phyloP scores from a whole-genome alignment of 108 stramenopile species.

The Fragilariopsis cylindrus region DNA sequence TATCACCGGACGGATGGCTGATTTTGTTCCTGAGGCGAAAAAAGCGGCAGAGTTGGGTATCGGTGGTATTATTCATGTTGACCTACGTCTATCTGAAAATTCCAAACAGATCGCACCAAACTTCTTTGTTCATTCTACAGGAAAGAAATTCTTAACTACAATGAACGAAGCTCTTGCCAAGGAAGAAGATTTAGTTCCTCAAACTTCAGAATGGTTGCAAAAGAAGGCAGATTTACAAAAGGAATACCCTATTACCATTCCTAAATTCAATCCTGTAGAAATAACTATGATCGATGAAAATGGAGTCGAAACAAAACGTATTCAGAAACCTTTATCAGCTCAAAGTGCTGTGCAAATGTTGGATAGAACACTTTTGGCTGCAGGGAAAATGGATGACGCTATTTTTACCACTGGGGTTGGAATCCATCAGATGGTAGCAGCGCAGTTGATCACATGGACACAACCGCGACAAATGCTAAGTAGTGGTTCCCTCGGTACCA shows the following conservation, averaged over 20 bases:
- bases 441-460: slow-evolving; percentile 93
- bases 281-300: slow-evolving; percentile 47
- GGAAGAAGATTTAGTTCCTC: slow-evolving; percentile 29
- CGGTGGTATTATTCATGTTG: slow-evolving; percentile 91
- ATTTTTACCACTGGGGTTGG: slow-evolving; percentile 90
- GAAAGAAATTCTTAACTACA: slow-evolving; percentile 75
- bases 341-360: slow-evolving; percentile 78
- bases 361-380: slow-evolving; percentile 70
- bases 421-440: slow-evolving; percentile 93
- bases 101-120: slow-evolving; percentile 80
- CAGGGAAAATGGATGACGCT: slow-evolving; percentile 71
- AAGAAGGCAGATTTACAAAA: slow-evolving; percentile 60
- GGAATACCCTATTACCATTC: slow-evolving; percentile 80
- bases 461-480: slow-evolving; percentile 90
- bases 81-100: slow-evolving; percentile 75
- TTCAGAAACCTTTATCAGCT: slow-evolving; percentile 65
- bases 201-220: slow-evolving; percentile 70
- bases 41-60: slow-evolving; percentile 81
- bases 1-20: slow-evolving; percentile 78
- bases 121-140: slow-evolving; percentile 85
- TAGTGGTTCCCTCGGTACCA: slow-evolving; percentile 88
- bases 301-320: slow-evolving; percentile 42
- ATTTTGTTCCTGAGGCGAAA: slow-evolving; percentile 81
- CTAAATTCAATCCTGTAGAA: slow-evolving; percentile 55
- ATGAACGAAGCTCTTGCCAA: slow-evolving; percentile 58